phyloP scores from a whole-genome alignment of 441 rosid genomes.

The Macaranga tanarius region DNA sequence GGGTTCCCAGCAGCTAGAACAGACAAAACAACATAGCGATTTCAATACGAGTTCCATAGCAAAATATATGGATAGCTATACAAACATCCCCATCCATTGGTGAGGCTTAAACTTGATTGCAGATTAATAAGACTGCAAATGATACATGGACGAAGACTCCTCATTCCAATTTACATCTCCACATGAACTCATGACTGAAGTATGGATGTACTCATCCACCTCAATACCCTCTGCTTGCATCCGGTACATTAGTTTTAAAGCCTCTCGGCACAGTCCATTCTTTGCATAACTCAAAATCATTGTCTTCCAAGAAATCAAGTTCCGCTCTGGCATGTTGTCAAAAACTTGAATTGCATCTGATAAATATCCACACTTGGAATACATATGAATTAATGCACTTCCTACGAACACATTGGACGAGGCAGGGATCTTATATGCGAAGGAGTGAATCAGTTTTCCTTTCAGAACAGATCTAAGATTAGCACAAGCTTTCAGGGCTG shows the following conservation, averaged over 20 bases:
- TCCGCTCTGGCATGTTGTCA: constrained; percentile 67
- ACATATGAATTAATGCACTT: constrained; percentile 78
- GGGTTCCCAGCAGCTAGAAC: too few species aligned
- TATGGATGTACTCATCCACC: constrained; percentile 61
- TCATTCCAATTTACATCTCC: constrained; percentile 56
- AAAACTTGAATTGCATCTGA: constrained; percentile 71
- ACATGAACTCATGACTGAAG: constrained; percentile 58
- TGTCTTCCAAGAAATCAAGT: constrained; percentile 70
- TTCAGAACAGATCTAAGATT: constrained; percentile 53
- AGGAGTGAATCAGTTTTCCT: constrained; percentile 73
- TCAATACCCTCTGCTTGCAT: constrained; percentile 73
- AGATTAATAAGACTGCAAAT: constrained; percentile 41
- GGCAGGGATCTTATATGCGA: constrained; percentile 60
- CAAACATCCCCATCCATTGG: not conserved
- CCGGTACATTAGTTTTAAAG: constrained; percentile 75
- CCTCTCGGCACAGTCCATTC: constrained; percentile 70
- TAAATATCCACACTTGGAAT: constrained; percentile 70
- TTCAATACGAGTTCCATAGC: too few species aligned
- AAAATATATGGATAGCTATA: too few species aligned
- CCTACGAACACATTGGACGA: constrained; percentile 67
- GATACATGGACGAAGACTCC: constrained; percentile 36
- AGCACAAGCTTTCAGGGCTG: constrained; percentile 78
- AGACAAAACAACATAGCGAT: too few species aligned
- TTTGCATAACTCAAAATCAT: constrained; percentile 78
- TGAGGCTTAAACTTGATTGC: not conserved